Evolutionary conservation across 768 basidiomycete species (phyloP).

Genomic region (Stropharia rugosoannulata): DNA sequence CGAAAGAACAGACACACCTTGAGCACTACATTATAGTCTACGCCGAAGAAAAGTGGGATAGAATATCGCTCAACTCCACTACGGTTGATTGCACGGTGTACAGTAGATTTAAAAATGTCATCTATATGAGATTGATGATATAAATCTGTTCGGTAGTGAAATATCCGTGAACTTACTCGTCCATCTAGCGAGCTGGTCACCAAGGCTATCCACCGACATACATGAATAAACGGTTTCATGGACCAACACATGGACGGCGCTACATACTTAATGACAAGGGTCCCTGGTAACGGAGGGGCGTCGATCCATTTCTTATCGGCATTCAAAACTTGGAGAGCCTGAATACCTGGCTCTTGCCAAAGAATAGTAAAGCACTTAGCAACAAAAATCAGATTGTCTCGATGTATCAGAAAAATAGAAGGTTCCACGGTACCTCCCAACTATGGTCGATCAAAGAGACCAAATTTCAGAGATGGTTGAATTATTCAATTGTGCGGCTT

Average conservation of each 20-base stretch:
- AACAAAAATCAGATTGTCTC: not conserved
- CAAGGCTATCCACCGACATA: conserved; percentile 46
- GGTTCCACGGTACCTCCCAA: conserved; percentile 35
- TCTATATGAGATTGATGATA: conserved; percentile 41
- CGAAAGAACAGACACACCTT: conserved; percentile 49
- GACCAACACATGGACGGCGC: not conserved
- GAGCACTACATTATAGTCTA: conserved; percentile 79
- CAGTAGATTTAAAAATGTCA: conserved; percentile 87
- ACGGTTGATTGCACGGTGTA: conserved; percentile 83
- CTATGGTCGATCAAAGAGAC: conserved; percentile 18
- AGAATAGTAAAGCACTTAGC: conserved; percentile 83
- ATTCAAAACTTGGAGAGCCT: conserved; percentile 83
- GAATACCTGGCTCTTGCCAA: conserved; percentile 72
- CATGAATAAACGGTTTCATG: not conserved
- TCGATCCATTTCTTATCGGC: conserved; percentile 76
- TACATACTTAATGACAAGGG: conserved; percentile 82
- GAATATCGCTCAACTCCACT: conserved; percentile 74
- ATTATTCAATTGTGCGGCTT: conserved; percentile 14
- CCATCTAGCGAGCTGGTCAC: conserved; percentile 87
- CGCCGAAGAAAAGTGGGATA: conserved; percentile 89
- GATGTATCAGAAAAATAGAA: not conserved
- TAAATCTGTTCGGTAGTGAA: not conserved
- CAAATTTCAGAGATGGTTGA: not conserved
- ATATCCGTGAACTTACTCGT: conserved; percentile 56
- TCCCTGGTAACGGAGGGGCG: conserved; percentile 75